These are phyloP conservation scores for Teunomyces gatunensis DNA, from an alignment of 805 yeast genomes.

Conservation along the genomic window DNA sequence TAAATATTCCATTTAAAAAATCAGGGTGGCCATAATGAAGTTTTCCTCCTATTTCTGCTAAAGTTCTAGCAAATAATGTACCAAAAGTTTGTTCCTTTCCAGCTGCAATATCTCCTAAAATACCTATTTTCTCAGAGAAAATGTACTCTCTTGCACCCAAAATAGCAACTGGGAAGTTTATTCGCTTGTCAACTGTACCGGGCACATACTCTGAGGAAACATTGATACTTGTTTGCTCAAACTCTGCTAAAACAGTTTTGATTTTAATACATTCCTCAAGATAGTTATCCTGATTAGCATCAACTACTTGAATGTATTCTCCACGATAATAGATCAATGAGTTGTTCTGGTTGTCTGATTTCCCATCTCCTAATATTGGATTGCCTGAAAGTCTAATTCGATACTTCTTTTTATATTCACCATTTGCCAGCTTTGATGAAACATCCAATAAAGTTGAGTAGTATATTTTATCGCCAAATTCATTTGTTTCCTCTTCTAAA, in stretches of 20 bases:
- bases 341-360: slow-evolving; percentile 92
- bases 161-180: slow-evolving; percentile 70
- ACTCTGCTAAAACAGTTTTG: slow-evolving; percentile 82
- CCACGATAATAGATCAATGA: slow-evolving; percentile 86
- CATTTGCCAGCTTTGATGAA: slow-evolving; percentile 49
- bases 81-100: slow-evolving; percentile 98
- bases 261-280: slow-evolving; percentile 92
- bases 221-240: slow-evolving; percentile 71
- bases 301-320: slow-evolving; percentile 90
- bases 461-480: slow-evolving; percentile 41
- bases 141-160: slow-evolving; percentile 94
- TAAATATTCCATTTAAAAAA: slow-evolving; percentile 82
- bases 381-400: slow-evolving; percentile 83
- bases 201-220: slow-evolving; percentile 52
- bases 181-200: slow-evolving; percentile 41
- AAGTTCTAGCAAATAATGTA: slow-evolving; percentile 87
- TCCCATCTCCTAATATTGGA: slow-evolving; percentile 95
- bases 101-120: slow-evolving; percentile 94
- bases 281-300: slow-evolving; percentile 95
- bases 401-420: slow-evolving; percentile 40
- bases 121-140: slow-evolving; percentile 89
- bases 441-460: slow-evolving; percentile 60
- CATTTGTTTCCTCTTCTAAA: slow-evolving; percentile 45
- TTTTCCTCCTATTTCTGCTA: slow-evolving; percentile 93
- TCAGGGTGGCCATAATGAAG: slow-evolving; percentile 97